Base-by-base conservation (phyloP, 208 protist species). In the Wallacemonas rigidus region DNA sequence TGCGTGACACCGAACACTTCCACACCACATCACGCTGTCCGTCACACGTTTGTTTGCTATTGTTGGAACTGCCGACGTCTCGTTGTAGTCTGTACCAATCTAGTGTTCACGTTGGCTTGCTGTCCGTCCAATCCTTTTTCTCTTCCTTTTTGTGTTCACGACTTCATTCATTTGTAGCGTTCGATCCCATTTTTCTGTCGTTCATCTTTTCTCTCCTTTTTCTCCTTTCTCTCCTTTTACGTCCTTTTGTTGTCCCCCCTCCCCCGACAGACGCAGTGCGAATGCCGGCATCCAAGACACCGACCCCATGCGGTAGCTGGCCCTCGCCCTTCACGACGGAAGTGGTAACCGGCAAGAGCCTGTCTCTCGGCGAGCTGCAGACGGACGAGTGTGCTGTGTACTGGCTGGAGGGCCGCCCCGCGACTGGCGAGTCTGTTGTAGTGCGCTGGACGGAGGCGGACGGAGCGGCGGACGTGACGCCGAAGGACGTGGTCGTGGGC, bases 381-480 rank as follows among this genome's bases (percentile, higher is more conserved):
- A 58, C 54, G 9, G 54, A 58, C 54, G 54, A 58, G 17, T 9
- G n/a, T 6, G 54, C 9, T 17, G 54, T 58, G 12, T 58, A 58
- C 54, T 58, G 54, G 54, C 54, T 58, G 54, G 54, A 58, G 54
- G 54, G 54, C 54, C 54, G 54, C 12, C 54, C 54, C 8, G 54
- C 54, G 12, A 58, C 54, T 8, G 54, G 54, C 17, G 54, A 35
- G 54, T 58, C 54, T 17, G 54, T 58, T 9, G 54, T 58, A 6
- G 54, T 58, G 54, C 54, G 54, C 15, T 58, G 54, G 54, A 58
- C 54, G 12, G 54, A 58, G n/a, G 54, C 54, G 12, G 54, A 35
- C 17, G 54, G 54, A 36, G 54, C 54, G 35, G 12, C 12, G 12
- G 54, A 58, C 17, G 35, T 58, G 15, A 58, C 54, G 9, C 54